Evolutionary conservation across 371 early-diverging fungal genomes (phyloP).

Genomic region (Polyrhizophydium stewartii): DNA sequence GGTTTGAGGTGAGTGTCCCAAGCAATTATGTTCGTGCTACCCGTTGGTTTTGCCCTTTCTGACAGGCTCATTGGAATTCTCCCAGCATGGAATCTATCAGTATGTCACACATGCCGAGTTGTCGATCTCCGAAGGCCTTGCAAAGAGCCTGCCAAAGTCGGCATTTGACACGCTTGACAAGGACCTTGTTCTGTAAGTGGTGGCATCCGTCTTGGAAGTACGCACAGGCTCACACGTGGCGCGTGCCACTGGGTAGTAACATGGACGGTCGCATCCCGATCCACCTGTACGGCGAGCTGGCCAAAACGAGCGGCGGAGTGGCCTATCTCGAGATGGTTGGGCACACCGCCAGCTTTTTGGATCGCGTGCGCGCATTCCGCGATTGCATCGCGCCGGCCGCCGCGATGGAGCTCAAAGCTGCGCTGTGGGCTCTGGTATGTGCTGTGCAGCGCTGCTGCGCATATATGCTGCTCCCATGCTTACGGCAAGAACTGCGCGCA

Average conservation of each 20-base stretch:
- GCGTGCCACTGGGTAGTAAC: too few species aligned
- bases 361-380: too few species aligned
- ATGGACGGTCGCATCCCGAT: conserved; percentile 14
- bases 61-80: too few species aligned
- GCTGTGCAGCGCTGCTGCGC: not conserved
- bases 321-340: conserved; percentile 57
- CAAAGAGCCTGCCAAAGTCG: not conserved
- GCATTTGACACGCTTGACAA: conserved; percentile 1
- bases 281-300: conserved; percentile 81
- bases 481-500: not conserved
- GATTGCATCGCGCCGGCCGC: not conserved
- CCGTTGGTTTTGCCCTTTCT: too few species aligned
- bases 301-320: conserved; percentile 76
- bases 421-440: conserved; percentile 66
- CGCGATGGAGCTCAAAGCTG: conserved; percentile 65
- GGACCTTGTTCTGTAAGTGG: not conserved
- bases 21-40: too few species aligned
- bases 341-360: conserved; percentile 62
- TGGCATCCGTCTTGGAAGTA: not conserved
- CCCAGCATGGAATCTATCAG: conserved; percentile 69
- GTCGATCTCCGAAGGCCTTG: conserved; percentile 61
- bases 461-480: not conserved
- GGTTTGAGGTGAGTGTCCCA: conserved; percentile 72
- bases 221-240: not conserved
- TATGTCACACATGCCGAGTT: conserved; percentile 78